Conservation (phyloP, 2,329 filamentous ascomycete genomes). For the Truncatella angustata region DNA sequence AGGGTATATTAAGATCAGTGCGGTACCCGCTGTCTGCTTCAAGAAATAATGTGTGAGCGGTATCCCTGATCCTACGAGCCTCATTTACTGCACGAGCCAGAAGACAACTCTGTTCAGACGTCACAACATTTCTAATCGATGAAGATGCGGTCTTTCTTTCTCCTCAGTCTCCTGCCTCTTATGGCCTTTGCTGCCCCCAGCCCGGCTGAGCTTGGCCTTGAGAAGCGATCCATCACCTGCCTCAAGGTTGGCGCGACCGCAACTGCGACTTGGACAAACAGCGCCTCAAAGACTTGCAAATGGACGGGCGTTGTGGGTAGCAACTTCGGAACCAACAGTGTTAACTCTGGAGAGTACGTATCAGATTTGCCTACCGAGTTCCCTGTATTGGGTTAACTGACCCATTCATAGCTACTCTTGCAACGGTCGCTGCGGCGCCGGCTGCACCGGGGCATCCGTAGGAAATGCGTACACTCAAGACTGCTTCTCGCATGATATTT, state of each 20-base stretch:
- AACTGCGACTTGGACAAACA: conserved; percentile 45
- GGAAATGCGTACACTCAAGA: conserved; percentile 50
- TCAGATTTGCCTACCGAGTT: background rate
- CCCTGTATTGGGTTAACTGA: background rate
- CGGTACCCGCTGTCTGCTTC: too few species aligned
- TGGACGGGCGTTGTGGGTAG: conserved; percentile 44
- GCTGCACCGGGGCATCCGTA: conserved; percentile 39
- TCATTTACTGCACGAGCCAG: too few species aligned
- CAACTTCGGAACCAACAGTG: conserved; percentile 43
- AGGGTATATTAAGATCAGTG: too few species aligned
- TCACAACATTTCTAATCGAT: too few species aligned
- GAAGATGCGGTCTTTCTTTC: conserved; percentile 7
- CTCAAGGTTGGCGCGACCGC: conserved; percentile 37
- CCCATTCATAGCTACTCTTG: conserved; percentile 41
- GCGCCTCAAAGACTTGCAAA: conserved; percentile 38
- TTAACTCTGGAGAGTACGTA: conserved; percentile 40
- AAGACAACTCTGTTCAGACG: too few species aligned
- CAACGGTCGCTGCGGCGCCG: conserved; percentile 47
- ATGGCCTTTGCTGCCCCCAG: conserved; percentile 13
- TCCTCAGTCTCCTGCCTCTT: conserved; percentile 13
- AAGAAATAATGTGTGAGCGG: too few species aligned
- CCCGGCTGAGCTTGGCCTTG: conserved; percentile 9
- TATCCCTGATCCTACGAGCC: too few species aligned
- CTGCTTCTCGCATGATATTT: conserved; percentile 50
- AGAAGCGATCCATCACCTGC: conserved; percentile 34